Evolutionary conservation across 2,329 filamentous ascomycete genomes (phyloP).

Genomic region (Pleoardoris graminearum): DNA sequence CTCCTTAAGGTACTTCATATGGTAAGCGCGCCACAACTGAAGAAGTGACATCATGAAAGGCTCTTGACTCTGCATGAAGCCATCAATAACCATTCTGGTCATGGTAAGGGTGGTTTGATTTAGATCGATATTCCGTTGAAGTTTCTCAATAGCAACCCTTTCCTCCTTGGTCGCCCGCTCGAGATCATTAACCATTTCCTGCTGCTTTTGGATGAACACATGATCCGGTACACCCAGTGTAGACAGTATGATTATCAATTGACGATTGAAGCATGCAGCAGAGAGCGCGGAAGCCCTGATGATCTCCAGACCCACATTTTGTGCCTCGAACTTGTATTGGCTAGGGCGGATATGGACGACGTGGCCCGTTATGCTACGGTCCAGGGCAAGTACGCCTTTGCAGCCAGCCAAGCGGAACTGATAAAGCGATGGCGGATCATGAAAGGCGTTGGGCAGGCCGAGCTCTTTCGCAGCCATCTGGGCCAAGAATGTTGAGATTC

Average conservation of each 20-base stretch:
- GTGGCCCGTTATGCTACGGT: slow-evolving; percentile 66
- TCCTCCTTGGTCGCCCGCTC: slow-evolving; percentile 70
- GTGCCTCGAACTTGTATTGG: slow-evolving; percentile 81
- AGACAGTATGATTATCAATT: slow-evolving; percentile 85
- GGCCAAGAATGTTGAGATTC: slow-evolving; percentile 80
- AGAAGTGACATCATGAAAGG: slow-evolving; percentile 82
- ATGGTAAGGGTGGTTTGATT: slow-evolving; percentile 78
- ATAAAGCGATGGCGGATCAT: slow-evolving; percentile 73
- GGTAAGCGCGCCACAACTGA: slow-evolving; percentile 85
- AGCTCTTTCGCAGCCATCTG: slow-evolving; percentile 73
- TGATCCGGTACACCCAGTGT: slow-evolving; percentile 70
- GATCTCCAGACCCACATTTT: slow-evolving; percentile 76
- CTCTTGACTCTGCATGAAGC: slow-evolving; percentile 74
- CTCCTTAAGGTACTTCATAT: slow-evolving; percentile 86
- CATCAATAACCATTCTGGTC: slow-evolving; percentile 74
- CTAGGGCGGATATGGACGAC: slow-evolving; percentile 80
- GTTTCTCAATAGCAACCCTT: slow-evolving; percentile 64
- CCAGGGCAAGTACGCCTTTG: slow-evolving; percentile 84
- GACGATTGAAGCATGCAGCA: slow-evolving; percentile 81
- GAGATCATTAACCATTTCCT: slow-evolving; percentile 68
- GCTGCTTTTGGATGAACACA: slow-evolving; percentile 70
- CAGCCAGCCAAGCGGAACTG: slow-evolving; percentile 92
- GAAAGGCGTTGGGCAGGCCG: slow-evolving; percentile 57
- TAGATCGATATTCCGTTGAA: slow-evolving; percentile 79
- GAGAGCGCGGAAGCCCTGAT: slow-evolving; percentile 79